Base-by-base conservation (phyloP, 768 basidiomycete species). In the Hysterangium stoloniferum region DNA sequence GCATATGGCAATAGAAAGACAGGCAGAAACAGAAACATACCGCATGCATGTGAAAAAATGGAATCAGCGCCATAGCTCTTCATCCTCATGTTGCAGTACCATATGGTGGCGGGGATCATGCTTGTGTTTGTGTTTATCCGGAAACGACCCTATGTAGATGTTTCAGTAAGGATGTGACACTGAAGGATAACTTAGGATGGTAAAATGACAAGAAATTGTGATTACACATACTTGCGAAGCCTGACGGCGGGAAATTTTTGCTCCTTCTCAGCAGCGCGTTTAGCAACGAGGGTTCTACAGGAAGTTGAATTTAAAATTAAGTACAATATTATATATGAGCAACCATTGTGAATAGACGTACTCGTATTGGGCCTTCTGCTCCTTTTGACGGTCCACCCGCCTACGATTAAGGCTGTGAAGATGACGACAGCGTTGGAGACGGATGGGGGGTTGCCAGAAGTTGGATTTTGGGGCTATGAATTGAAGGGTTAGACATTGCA, bases 401-500 rank as follows among this genome's bases (percentile, higher is more conserved):
- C 90, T 80, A 66, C 84, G 82, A 71, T 91, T 86, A 73, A 97
- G 79, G 40, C 91, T 79, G 58, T 72, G 81, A 64, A 95, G 80
- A 75, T 89, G 92, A 60, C 95, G 88, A 70, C 91, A 86, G 70
- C 93, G 89, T 72, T 99, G 95, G 64, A 97, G 86, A 63, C 93
- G 89, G 63, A 88, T 64, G 60, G 94, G 94, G n/a, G 41, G 93
- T 97, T 60, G 96, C 93, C 54, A 97, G 81, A 64, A 93, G 82
- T 72, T 96, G 92, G 68, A 97, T 96, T 76, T 95, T 95, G 63
- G 94, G 92, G 61, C 90, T 91, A n/a, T n/a, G n/a, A n/a, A n/a
- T n/a, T n/a, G 20, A 24, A 43, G 9, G 35, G 8, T 8, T n/a
- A n/a, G n/a, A n/a, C n/a, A 51, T 24, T 24, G 34, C 44, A 8